Evolutionary conservation across 495 filamentous ascomycete species (phyloP), one percentile per base, ranked within the genome.

Genomic region (Trichodelitschia bisporula): DNA sequence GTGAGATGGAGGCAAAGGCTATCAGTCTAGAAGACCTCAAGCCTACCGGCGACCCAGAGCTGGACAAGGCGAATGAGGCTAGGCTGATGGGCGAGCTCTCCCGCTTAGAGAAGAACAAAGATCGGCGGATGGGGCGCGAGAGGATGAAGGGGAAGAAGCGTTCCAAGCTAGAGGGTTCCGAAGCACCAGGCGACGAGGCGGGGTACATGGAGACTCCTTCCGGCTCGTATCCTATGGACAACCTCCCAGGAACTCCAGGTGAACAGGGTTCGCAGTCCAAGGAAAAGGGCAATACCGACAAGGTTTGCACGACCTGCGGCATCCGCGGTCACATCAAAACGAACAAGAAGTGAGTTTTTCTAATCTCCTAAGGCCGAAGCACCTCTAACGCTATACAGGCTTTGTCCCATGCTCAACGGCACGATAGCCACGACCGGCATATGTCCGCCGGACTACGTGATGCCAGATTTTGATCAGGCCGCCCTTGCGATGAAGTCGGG

Each of bases 261-360:
- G 52, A 51, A 15, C 54, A 57, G 10, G 50, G 45, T 3, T 50
- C 47, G n/a, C 14, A 49, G 42, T 24, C 34, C 38, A 18, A 18
- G 26, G 19, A 45, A 42, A 18, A 42, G 50, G 30, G 32, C 48
- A 9, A 44, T 48, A 36, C 67, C 66, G 6, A 99, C 86, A 2
- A 77, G 77, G 17, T 64, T 89, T 99, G 86, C 45, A 84, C 89
- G 16, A 95, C 91, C 49, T 99, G 86, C 42, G 84, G 84, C 19
- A 72, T 82, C 42, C 72, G 83, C 14, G 86, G 86, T 15, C 86
- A 99, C 43, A 99, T 99, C 61, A 90, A 90, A 52, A 93, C 83
- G n/a, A 93, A 93, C 57, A 86, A 91, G 59, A 93, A 84, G 75
- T 83, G 58, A 48, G 56, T 43, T n/a, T 29, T 13, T 21, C 26